phyloP scores from a whole-genome alignment of 768 basidiomycete genomes.

The Russula earlei region DNA sequence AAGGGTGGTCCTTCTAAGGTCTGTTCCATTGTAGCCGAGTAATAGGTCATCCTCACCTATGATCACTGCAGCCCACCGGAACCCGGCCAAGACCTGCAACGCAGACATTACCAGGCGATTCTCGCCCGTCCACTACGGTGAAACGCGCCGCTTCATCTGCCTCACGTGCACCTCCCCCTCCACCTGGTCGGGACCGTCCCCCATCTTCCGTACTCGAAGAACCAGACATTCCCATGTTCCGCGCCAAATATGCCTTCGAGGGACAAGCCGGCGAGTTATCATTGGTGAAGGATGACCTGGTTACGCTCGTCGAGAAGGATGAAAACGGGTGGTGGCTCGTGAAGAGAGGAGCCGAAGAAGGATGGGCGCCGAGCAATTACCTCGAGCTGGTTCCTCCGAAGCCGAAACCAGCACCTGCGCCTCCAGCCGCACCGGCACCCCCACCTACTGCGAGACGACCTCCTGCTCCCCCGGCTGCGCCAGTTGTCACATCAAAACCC shows the following conservation, averaged over 20 bases:
- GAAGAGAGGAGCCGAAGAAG: constrained; percentile 71
- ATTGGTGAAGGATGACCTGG: constrained; percentile 81
- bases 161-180: constrained; percentile 37
- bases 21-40: constrained; percentile 2
- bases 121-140: constrained; percentile 31
- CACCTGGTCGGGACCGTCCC: constrained; percentile 36
- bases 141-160: constrained; percentile 31
- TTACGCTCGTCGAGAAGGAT: constrained; percentile 86
- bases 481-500: constrained; percentile 4
- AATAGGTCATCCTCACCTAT: not conserved
- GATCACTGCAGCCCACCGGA: constrained; percentile 19
- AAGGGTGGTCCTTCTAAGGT: constrained; percentile 62
- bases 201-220: constrained; percentile 45
- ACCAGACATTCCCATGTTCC: constrained; percentile 67
- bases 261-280: constrained; percentile 91
- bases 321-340: constrained; percentile 99
- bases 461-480: constrained; percentile 33
- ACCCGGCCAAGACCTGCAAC: constrained; percentile 45
- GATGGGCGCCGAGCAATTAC: constrained; percentile 94
- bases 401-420: constrained; percentile 60
- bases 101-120: constrained; percentile 53
- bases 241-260: constrained; percentile 85
- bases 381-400: constrained; percentile 70
- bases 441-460: constrained; percentile 28
- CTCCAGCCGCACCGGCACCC: constrained; percentile 37